Conservation (phyloP, 139 green algal genomes). For the Astrephomene gubernaculifera region DNA sequence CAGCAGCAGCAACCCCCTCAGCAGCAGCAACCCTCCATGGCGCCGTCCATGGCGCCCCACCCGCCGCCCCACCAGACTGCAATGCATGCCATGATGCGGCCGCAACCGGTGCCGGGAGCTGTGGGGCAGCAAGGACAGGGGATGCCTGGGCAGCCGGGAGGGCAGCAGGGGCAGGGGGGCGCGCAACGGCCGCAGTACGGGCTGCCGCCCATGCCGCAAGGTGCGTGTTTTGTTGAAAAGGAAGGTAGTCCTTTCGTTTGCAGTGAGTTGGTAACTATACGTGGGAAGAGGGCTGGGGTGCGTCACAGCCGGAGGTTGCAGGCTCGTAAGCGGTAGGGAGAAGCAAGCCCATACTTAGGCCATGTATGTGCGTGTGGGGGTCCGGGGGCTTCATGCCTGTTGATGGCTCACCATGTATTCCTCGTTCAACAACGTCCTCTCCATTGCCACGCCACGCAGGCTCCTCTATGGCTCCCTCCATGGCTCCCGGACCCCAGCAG, state of each 20-base stretch:
- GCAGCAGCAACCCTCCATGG: not conserved
- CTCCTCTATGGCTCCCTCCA: not conserved
- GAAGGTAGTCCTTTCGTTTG: no score
- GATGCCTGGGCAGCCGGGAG: not conserved
- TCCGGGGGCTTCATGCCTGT: not conserved
- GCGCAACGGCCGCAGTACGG: no score
- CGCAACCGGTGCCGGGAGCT: not conserved
- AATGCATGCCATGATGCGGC: constrained; percentile 20
- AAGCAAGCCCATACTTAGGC: no score
- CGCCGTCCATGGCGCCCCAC: not conserved
- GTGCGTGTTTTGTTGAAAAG: no score
- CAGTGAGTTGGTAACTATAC: no score
- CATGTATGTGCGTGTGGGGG: not conserved
- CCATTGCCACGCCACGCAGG: not conserved
- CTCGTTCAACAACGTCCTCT: not conserved
- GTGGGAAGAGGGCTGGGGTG: no score
- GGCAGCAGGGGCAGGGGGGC: not conserved
- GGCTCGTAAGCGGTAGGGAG: no score
- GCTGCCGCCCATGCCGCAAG: no score
- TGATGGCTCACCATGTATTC: not conserved
- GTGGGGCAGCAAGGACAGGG: not conserved
- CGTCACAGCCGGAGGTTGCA: no score
- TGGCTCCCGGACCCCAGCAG: not conserved
- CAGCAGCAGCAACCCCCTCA: not conserved
- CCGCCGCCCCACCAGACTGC: not conserved